A percentile compares a stretch with the other conserved stretches of the same genome.
These are phyloP conservation scores for Colletotrichum tofieldiae DNA, from an alignment of 2,329 filamentous ascomycete genomes.

Conservation along the genomic window DNA sequence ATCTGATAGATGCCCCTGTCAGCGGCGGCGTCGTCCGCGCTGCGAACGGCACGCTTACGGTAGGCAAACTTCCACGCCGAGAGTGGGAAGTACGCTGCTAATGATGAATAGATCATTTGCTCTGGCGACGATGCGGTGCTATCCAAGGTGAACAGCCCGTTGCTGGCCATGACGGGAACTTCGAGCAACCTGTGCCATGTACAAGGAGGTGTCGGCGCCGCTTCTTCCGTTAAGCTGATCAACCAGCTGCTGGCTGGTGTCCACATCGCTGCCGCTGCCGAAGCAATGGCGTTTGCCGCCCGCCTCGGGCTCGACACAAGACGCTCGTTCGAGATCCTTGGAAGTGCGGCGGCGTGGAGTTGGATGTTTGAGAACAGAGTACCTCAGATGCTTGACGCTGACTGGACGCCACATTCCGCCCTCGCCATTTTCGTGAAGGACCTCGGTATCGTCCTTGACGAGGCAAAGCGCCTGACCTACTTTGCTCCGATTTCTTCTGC, in stretches of 20 bases:
- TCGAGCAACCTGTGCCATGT: conserved; percentile 61
- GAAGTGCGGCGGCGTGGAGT: conserved; percentile 54
- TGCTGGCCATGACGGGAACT: conserved; percentile 53
- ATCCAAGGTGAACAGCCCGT: conserved; percentile 45
- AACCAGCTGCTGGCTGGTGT: conserved; percentile 72
- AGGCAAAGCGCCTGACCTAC: conserved; percentile 50
- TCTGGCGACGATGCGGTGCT: conserved; percentile 49
- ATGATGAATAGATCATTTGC: conserved; percentile 50
- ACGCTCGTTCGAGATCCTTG: conserved; percentile 63
- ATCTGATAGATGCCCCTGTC: conserved; percentile 55
- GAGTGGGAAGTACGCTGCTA: background rate
- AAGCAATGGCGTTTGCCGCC: conserved; percentile 71
- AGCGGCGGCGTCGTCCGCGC: conserved; percentile 56
- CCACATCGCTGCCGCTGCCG: conserved; percentile 69
- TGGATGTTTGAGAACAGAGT: conserved; percentile 57
- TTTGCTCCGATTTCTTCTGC: conserved; percentile 50
- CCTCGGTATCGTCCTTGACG: conserved; percentile 52
- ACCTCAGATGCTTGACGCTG: conserved; percentile 54
- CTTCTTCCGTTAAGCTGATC: conserved; percentile 71
- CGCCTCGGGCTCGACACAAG: conserved; percentile 67
- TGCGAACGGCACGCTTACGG: conserved; percentile 54
- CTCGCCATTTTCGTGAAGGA: conserved; percentile 56
- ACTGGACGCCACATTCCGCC: conserved; percentile 55
- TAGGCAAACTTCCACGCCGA: conserved; percentile 36
- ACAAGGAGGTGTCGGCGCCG: conserved; percentile 65